Evolutionary conservation across 306 rosid species (phyloP), one percentile per base, ranked within the genome.

Genomic region (Quercus variabilis): DNA sequence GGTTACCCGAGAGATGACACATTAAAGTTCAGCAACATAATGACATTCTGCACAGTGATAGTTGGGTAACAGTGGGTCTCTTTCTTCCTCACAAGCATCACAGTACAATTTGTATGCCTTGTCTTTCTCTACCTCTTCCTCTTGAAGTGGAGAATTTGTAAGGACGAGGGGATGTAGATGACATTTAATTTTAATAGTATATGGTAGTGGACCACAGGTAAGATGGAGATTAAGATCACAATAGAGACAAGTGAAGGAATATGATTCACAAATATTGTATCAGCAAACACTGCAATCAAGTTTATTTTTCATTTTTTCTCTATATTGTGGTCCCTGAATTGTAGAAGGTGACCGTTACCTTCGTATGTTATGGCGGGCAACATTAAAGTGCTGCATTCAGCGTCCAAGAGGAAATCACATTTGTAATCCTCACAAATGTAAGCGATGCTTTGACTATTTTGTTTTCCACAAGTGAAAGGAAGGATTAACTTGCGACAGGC

Each of bases 141-240:
- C 13, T 28, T 18, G 51, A n/a, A 4, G 33, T n/a, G 31, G 23
- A 17, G 35, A 55, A 31, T 30, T 38, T 14, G 7, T 23, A 4
- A 73, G 30, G 46, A 19, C 9, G 0, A 73, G 52, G 33, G 76
- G 64, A 55, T 73, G 51, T 54, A 30, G 55, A 15, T 73, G 52
- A 20, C 51, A 55, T 55, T 54, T 55, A 28, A 26, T 26, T 31
- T 73, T 73, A 0, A 55, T 17, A n/a, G 49, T 30, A n/a, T 1
- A 73, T 54, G 76, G 76, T 30, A 73, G 55, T 28, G 76, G 28
- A 30, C 67, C 67, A 55, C 76, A 71, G 28, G 19, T 28, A 12
- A 19, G 30, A 73, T 18, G 35, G 17, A 54, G 19, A 38, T 17
- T 17, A 21, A 55, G 9, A 8, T 55, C 15, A 6, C 62, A 73